Conservation (phyloP, 768 basidiomycete genomes). For the Hypsizygus marmoreus region DNA sequence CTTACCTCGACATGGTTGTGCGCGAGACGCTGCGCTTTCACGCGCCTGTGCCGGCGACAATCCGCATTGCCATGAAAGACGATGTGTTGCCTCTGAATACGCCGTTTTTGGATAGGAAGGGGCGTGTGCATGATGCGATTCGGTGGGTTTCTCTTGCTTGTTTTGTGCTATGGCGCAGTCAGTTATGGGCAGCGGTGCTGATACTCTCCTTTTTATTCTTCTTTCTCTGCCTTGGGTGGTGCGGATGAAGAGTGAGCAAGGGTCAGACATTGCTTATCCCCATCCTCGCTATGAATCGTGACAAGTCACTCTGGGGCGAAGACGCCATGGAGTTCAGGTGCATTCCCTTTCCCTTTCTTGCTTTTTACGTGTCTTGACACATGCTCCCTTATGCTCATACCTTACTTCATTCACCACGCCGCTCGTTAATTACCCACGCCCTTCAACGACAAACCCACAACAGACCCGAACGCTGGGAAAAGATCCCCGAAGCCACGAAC, state of each 20-base stretch:
- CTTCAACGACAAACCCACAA: too few relatives aligned
- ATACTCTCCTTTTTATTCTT: slow-evolving; percentile 32
- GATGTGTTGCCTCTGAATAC: slow-evolving; percentile 51
- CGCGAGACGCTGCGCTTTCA: slow-evolving; percentile 62
- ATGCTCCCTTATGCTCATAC: slow-evolving; percentile 21
- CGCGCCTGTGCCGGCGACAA: slow-evolving; percentile 46
- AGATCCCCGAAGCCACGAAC: slow-evolving; percentile 42
- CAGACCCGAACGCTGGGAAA: slow-evolving; percentile 68
- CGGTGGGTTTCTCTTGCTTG: slow-evolving; percentile 32
- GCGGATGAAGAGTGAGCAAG: slow-evolving; percentile 48
- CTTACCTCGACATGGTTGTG: slow-evolving; percentile 70
- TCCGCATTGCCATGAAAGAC: slow-evolving; percentile 50
- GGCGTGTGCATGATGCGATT: slow-evolving; percentile 39
- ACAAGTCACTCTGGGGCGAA: slow-evolving; percentile 60
- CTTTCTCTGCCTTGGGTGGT: slow-evolving; percentile 21
- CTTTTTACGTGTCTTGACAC: slow-evolving; percentile 13
- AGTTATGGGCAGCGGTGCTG: slow-evolving; percentile 44
- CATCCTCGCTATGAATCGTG: slow-evolving; percentile 53
- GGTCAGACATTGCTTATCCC: slow-evolving; percentile 51
- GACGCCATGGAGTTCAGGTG: slow-evolving; percentile 65
- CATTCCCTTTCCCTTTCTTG: slow-evolving; percentile 6
- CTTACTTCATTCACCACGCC: too few relatives aligned
- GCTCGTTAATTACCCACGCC: too few relatives aligned
- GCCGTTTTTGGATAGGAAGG: slow-evolving; percentile 47
- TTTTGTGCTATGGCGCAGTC: slow-evolving; percentile 20